These are phyloP conservation scores for Chlamydomonas incerta DNA, from an alignment of 139 green algal genomes.

Conservation along the genomic window DNA sequence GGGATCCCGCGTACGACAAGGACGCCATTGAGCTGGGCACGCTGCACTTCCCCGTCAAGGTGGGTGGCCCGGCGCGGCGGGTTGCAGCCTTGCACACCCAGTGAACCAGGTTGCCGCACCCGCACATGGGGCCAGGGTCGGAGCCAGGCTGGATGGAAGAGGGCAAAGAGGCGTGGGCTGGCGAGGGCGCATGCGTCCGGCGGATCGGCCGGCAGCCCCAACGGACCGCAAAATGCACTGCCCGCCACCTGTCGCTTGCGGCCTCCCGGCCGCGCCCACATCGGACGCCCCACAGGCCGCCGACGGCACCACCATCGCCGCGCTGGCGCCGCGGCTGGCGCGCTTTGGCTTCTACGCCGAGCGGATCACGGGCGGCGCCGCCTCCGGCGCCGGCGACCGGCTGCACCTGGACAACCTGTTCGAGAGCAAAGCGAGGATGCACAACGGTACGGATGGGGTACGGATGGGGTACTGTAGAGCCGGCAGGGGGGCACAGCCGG, in stretches of 20 bases:
- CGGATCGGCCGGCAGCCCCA: too few species aligned
- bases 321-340: slow-evolving; percentile 33
- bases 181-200: too few species aligned
- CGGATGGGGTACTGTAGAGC: too few species aligned
- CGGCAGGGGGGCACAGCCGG: too few species aligned
- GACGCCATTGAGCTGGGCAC: slow-evolving; percentile 48
- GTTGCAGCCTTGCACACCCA: too few species aligned
- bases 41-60: slow-evolving; percentile 39
- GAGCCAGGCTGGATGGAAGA: too few species aligned
- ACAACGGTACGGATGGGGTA: too few species aligned
- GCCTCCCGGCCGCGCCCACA: too few species aligned
- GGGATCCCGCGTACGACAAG: slow-evolving; percentile 4
- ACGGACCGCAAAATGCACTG: too few species aligned
- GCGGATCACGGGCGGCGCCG: not conserved
- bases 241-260: not conserved
- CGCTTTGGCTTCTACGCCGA: slow-evolving; percentile 51
- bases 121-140: too few species aligned
- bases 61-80: not conserved
- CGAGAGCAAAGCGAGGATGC: not conserved
- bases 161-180: too few species aligned
- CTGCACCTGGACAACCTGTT: slow-evolving; percentile 51
- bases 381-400: slow-evolving; percentile 34
- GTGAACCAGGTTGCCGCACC: too few species aligned
- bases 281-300: not conserved
- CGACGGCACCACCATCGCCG: slow-evolving; percentile 32